Base-by-base conservation (phyloP, 2,329 filamentous ascomycete genomes). In the Tolypocladium amazonense region DNA sequence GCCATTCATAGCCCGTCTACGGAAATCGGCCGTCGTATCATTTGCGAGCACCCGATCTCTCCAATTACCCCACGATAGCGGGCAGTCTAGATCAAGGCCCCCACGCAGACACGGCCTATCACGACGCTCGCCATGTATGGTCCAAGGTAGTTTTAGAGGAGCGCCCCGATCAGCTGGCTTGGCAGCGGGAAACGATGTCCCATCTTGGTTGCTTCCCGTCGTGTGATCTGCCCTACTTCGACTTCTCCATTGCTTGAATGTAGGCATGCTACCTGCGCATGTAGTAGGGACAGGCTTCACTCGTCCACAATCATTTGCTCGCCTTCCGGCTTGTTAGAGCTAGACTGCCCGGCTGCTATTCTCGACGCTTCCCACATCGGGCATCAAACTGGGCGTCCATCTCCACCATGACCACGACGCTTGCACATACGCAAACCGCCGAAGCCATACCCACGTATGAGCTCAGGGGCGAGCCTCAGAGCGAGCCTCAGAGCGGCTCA, bases 341-440 rank as follows among this genome's bases (percentile, higher is more conserved):
- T 30, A 25, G 11, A 39, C 41, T 6, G 56, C n/a, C 39, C 9
- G 25, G 11, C 23, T 12, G 14, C n/a, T 23, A 30, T n/a, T 12
- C 12, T 5, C 4, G 18, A 18, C 8, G 20, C 30, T n/a, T 47
- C 23, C 23, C n/a, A 25, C 27, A 4, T 12, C 11, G 27, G 12
- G 5, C 25, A 20, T 12, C 33, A 20, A 33, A 27, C 12, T 41
- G 41, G 20, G 41, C n/a, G 6, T 30, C 30, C 30, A n/a, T 4
- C 20, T 38, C 27, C 30, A 58, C 56, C 61, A 71, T 71, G 69
- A 68, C 69, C 53, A 59, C 65, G 59, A 64, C 69, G 14, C 57
- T 69, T 60, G 66, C 68, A 20, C 65, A 69, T 50, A 62, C 67
- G 15, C 63, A 71, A 58, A 69, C 69, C 5, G 60, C 68, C 15